Conservation (phyloP, 495 filamentous ascomycete genomes). For the Tuber magnatum region DNA sequence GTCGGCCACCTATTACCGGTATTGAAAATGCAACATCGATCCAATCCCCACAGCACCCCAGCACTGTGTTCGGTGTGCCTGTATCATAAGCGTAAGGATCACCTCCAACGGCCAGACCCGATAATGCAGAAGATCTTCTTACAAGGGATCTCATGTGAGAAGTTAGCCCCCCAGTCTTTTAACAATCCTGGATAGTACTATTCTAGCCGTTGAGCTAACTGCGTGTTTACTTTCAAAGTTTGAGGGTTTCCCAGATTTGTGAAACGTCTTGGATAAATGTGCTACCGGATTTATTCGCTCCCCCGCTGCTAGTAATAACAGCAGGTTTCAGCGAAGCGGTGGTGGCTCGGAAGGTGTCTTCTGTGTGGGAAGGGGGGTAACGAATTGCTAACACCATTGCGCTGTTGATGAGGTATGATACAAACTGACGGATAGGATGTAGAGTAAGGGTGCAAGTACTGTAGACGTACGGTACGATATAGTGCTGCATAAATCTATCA, state of each 20-base stretch:
- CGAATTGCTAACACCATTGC: neutral
- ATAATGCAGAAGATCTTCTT: no score
- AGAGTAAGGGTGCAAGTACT: no score
- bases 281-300: neutral
- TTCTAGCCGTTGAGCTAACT: neutral
- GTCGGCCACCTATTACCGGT: neutral
- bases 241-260: neutral
- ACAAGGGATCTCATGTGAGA: neutral
- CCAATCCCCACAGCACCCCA: neutral
- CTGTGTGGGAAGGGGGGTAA: neutral
- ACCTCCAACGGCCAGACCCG: neutral
- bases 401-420: neutral
- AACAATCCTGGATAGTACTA: neutral
- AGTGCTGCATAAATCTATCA: neutral
- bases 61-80: neutral
- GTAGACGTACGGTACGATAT: neutral
- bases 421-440: neutral
- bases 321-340: no score
- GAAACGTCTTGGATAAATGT: neutral
- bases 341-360: no score
- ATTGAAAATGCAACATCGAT: neutral
- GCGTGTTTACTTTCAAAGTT: neutral
- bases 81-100: neutral
- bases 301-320: neutral
- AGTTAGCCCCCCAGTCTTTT: neutral